Base-by-base conservation (phyloP, 768 basidiomycete genomes). In the Tephrocybe sp. region DNA sequence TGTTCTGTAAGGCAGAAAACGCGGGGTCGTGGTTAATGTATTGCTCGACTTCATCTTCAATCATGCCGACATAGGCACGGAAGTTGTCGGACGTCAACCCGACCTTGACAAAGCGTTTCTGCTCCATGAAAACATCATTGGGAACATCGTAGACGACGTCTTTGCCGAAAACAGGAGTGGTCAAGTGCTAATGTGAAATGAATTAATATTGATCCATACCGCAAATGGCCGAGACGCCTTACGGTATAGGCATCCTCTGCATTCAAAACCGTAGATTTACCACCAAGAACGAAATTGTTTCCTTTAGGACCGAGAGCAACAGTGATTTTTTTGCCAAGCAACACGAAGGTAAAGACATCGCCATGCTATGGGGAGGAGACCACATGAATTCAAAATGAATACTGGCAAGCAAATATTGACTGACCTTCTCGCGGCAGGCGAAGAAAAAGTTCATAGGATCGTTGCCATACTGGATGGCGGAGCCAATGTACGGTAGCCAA, bases 221-320 rank as follows among this genome's bases (percentile, higher is more conserved):
- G 26, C 26, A 26, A 26, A 26, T 26, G 3, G 26, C 26, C 26
- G 26, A 7, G 0, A 4, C 26, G 9, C 66, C 74, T 39, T 62
- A 90, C 91, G n/a, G 81, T 94, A 69, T 99, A 99, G 5, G 93
- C 97, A 57, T 94, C 93, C 71, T 99, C 97, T 1, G 97, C 97
- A 39, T 89, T 95, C 55, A 99, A 85, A 22, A 90, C 84, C 1
- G 85, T 84, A 26, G 91, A 84, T 72, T 94, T 97, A 20, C 97
- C 97, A 49, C 97, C 96, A 17, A 98, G 80, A 43, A 98, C 73
- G 60, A 97, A 88, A 72, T 98, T 93, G 69, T 89, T 96, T 17
- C 97, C 97, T 66, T 88, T 89, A 17, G 92, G 76, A 32, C 94
- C 91, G 17, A 98, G 78, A 2, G 92, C 85, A 45, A 95, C 94